Evolutionary conservation across 768 basidiomycete species (phyloP).

Genomic region (Rubroboletus pulcherrimus): DNA sequence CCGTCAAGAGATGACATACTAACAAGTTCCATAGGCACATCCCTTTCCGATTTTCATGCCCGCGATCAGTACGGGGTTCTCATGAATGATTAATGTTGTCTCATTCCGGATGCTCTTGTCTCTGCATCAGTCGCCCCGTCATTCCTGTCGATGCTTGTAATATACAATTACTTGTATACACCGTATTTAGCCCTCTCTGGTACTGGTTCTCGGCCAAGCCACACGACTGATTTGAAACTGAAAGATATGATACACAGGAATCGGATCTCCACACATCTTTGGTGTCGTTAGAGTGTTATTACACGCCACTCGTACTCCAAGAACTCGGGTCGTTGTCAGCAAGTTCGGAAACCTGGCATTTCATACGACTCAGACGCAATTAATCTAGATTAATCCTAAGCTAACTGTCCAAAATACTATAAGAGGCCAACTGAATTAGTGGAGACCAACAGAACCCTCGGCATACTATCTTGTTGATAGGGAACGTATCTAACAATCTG

Average conservation of each 20-base stretch:
- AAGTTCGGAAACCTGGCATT: background rate
- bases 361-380: background rate
- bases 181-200: too few relatives aligned
- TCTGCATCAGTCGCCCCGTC: background rate
- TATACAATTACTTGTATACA: background rate
- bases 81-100: slow-evolving; percentile 25
- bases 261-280: background rate
- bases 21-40: slow-evolving; percentile 46
- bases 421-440: slow-evolving; percentile 15
- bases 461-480: slow-evolving; percentile 8
- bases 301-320: background rate
- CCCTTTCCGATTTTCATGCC: slow-evolving; percentile 69
- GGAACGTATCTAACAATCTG: slow-evolving; percentile 3
- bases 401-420: slow-evolving; percentile 9
- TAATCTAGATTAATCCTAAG: slow-evolving; percentile 9
- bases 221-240: background rate
- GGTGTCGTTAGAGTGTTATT: background rate
- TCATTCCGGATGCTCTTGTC: background rate
- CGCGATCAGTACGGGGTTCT: slow-evolving; percentile 44
- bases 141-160: background rate
- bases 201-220: background rate
- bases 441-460: background rate
- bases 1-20: background rate
- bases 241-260: background rate
- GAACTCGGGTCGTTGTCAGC: background rate